Evolutionary conservation across 148 eudicot genomes (phyloP), one percentile per base, ranked within the genome.

Genomic region (Camellia lanceoleosa): DNA sequence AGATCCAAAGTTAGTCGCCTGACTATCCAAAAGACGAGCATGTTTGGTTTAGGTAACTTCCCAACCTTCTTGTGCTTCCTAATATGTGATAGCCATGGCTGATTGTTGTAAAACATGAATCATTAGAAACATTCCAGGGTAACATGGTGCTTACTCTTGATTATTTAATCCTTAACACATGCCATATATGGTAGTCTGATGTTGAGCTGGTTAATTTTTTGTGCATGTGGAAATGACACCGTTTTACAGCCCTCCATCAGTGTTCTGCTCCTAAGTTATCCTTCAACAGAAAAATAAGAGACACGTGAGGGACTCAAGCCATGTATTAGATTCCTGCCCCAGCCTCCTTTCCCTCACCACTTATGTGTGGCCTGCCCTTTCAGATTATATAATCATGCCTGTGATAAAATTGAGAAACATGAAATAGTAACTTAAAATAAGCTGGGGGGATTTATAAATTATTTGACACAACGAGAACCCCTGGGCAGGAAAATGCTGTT

Each of bases 1-100:
- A 89, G 99, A 86, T 95, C 99, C 51, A 95, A 95, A 91, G 91
- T 95, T 76, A 84, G 89, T 67, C 93, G 79, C 41, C 41, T 95
- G 82, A 73, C 81, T 58, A 85, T 95, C 81, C 97, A 93, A 81
- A 93, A 89, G 84, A 88, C 92, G 19, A 91, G 98, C 82, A 90
- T 92, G 91, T 91, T 95, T 86, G 98, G 99, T 84, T 84, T 95
- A 72, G 97, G 99, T 95, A 82, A 83, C 15, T 79, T 69, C 59
- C 61, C 38, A 30, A 71, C 43, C 30, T 19, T 13, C 19, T 80
- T 65, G 38, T 69, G 71, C 51, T 58, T 30, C 59, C 7, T 55
- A 19, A 56, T 56, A 66, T n/a, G 13, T 63, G 44, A 68, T 70
- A 56, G 44, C 18, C n/a, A 59, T 49, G 46, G 68, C 47, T 55